Percentiles rank a stretch among this genome's conserved stretches.
Conservation (phyloP, 257 asterid species). For the Fraxinus quadrangulata region DNA sequence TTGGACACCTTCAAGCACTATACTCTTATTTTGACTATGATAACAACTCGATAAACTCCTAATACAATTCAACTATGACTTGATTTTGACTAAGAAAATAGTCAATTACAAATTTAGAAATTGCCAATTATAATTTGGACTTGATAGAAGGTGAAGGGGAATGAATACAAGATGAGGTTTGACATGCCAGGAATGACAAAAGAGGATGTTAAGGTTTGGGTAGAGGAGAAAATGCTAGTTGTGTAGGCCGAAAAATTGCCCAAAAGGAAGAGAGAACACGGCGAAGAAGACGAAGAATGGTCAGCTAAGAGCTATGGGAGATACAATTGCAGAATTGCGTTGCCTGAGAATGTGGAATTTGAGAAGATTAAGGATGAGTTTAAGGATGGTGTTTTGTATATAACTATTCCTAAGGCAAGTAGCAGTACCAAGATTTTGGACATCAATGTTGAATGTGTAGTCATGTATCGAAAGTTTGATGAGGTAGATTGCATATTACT, state of each 20-base stretch:
- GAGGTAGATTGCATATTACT: background rate
- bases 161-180: slow-evolving; percentile 62
- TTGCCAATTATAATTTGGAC: too few relatives aligned
- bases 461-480: background rate
- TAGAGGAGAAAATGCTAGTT: slow-evolving; percentile 68
- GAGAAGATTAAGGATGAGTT: slow-evolving; percentile 81
- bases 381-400: slow-evolving; percentile 72
- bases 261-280: slow-evolving; percentile 9
- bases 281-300: slow-evolving; percentile 47
- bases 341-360: slow-evolving; percentile 73
- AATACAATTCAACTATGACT: too few relatives aligned
- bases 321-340: slow-evolving; percentile 60
- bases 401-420: slow-evolving; percentile 54
- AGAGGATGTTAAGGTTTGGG: slow-evolving; percentile 65
- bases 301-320: slow-evolving; percentile 63
- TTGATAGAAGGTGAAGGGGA: too few relatives aligned
- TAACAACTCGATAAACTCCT: too few relatives aligned
- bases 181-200: slow-evolving; percentile 85
- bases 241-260: slow-evolving; percentile 57
- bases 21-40: too few relatives aligned
- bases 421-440: slow-evolving; percentile 50
- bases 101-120: too few relatives aligned
- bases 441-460: slow-evolving; percentile 48
- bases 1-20: too few relatives aligned
- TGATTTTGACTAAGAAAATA: too few relatives aligned